Evolutionary conservation across 768 basidiomycete species (phyloP).

Genomic region (Leucosporidium scottii): DNA sequence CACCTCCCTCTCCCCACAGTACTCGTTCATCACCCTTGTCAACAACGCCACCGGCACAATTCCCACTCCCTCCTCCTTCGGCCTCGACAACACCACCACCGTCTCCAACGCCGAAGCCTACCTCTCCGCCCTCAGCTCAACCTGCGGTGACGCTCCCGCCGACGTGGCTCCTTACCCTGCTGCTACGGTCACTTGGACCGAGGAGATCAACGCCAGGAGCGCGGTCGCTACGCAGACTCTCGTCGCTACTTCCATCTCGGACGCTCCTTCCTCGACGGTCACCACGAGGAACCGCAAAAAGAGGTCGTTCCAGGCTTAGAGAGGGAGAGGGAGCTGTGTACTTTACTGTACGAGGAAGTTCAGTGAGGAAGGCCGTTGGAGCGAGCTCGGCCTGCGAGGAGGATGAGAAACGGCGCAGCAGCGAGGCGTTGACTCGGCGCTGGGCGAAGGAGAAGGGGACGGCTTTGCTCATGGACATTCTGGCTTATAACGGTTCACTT

Average conservation of each 20-base stretch:
- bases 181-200: constrained; percentile 10
- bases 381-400: too few relatives aligned
- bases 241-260: background rate
- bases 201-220: constrained; percentile 9
- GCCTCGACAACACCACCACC: constrained; percentile 20
- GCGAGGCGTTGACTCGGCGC: too few relatives aligned
- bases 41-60: constrained; percentile 16
- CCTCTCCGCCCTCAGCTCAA: constrained; percentile 1
- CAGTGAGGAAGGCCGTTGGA: too few relatives aligned
- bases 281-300: background rate
- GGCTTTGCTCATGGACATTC: too few relatives aligned
- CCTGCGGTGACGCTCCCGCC: constrained; percentile 16
- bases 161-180: constrained; percentile 21
- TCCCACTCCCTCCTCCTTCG: constrained; percentile 13
- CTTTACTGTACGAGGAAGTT: too few relatives aligned
- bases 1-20: background rate
- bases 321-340: background rate
- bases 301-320: background rate
- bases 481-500: too few relatives aligned
- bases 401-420: too few relatives aligned
- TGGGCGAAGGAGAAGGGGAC: too few relatives aligned
- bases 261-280: background rate
- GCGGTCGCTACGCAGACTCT: constrained; percentile 8
- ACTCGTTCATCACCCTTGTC: constrained; percentile 9
- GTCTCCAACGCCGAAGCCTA: constrained; percentile 1